Conservation (phyloP, 1,284 basidiomycete species). For the Fomitopsis pinicola region DNA sequence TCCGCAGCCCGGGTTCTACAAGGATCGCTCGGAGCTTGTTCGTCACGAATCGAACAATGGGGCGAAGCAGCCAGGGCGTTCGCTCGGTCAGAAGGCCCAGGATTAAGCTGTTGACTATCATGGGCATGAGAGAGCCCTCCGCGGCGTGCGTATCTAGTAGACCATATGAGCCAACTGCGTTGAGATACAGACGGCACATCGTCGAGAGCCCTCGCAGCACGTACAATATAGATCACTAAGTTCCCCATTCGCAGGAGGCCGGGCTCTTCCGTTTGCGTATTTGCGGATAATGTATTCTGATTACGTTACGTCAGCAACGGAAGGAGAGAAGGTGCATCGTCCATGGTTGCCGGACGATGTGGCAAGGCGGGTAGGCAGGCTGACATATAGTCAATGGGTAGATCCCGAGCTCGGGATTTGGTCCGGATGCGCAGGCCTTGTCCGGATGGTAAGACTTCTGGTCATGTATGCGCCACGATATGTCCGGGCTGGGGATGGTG, state of each 20-base stretch:
- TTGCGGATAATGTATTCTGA: conserved; percentile 35
- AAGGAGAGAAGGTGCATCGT: background rate
- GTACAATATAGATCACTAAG: conserved; percentile 36
- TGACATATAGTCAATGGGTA: background rate
- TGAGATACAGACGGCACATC: background rate
- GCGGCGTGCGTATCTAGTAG: conserved; percentile 31
- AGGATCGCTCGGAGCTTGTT: conserved; percentile 7
- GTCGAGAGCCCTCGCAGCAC: background rate
- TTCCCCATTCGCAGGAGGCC: conserved; percentile 32
- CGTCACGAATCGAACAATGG: conserved; percentile 18
- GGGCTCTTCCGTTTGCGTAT: conserved; percentile 36
- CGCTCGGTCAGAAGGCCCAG: conserved; percentile 25
- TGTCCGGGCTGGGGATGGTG: too few species aligned
- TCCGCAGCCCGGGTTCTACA: background rate
- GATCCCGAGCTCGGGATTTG: too few species aligned
- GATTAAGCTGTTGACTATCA: conserved; percentile 29
- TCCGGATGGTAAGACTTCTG: too few species aligned
- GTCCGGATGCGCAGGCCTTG: too few species aligned
- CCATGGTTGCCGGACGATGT: background rate
- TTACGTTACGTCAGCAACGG: background rate
- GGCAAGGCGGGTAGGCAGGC: background rate
- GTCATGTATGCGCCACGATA: too few species aligned
- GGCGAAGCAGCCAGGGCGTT: conserved; percentile 29
- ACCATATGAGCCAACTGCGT: background rate
- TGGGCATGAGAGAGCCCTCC: conserved; percentile 38